These are phyloP conservation scores for Pichia cactophila DNA, from an alignment of 1,139 yeast species.

Conservation along the genomic window DNA sequence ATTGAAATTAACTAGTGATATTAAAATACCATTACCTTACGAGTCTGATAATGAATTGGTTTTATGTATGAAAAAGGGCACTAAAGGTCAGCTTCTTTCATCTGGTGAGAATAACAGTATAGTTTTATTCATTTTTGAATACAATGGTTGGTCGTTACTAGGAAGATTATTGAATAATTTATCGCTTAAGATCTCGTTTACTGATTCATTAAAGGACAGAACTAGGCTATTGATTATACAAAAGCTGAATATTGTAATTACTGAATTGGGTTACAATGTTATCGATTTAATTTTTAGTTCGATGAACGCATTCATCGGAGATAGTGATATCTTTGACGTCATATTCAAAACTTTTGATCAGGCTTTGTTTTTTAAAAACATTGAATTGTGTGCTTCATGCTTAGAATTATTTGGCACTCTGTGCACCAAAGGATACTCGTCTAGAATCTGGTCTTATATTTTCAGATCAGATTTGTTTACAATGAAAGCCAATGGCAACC, in stretches of 20 bases:
- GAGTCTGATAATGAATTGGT: conserved; percentile 41
- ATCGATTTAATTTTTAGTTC: conserved; percentile 43
- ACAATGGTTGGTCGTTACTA: conserved; percentile 80
- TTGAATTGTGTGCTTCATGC: conserved; percentile 40
- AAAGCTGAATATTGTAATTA: conserved; percentile 19
- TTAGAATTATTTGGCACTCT: conserved; percentile 43
- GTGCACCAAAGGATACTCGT: conserved; percentile 43
- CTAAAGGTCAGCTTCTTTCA: conserved; percentile 61
- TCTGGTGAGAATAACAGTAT: conserved; percentile 26
- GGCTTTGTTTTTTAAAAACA: conserved; percentile 50
- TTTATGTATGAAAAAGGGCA: conserved; percentile 41
- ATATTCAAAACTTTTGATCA: conserved; percentile 62
- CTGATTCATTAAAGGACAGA: conserved; percentile 37
- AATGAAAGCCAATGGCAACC: conserved; percentile 62
- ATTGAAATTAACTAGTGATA: conserved; percentile 34
- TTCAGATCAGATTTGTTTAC: conserved; percentile 61
- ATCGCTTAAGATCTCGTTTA: conserved; percentile 31
- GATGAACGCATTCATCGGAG: conserved; percentile 52
- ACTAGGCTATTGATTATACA: conserved; percentile 43
- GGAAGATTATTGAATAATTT: conserved; percentile 72
- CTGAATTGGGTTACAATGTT: conserved; percentile 37
- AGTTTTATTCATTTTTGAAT: conserved; percentile 63
- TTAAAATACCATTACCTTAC: conserved; percentile 45
- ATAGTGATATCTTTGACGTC: conserved; percentile 63
- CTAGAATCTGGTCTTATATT: conserved; percentile 73